Percentiles rank a stretch among this genome's conserved stretches.
phyloP scores from a whole-genome alignment of 225 moss, liverwort and hornwort genomes.

The Sphagnum tenellum region DNA sequence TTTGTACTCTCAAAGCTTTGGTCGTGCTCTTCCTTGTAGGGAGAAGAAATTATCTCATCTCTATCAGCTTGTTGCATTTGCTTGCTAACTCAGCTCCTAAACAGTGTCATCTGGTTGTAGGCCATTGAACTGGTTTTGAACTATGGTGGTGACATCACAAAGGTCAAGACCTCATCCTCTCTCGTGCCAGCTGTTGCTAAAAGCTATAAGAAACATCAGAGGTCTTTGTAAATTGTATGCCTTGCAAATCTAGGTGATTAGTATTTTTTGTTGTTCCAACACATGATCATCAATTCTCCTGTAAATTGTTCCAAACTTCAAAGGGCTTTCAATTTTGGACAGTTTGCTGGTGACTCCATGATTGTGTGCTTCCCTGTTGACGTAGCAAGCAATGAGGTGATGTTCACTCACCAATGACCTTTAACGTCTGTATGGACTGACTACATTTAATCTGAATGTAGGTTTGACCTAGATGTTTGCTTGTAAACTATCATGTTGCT shows the following conservation, averaged over 20 bases:
- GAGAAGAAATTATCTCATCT: too few species aligned
- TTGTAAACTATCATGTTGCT: too few species aligned
- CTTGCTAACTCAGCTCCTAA: neutral
- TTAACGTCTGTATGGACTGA: slow-evolving; percentile 1
- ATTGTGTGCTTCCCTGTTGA: slow-evolving; percentile 37
- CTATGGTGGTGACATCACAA: slow-evolving; percentile 46
- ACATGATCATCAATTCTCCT: too few species aligned
- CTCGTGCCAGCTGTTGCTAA: too few species aligned
- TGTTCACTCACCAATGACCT: neutral
- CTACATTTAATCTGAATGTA: neutral
- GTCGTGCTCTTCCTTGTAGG: too few species aligned
- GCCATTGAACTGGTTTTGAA: slow-evolving; percentile 34
- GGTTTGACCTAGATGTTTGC: too few species aligned
- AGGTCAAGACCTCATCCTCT: slow-evolving; percentile 20
- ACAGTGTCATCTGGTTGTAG: slow-evolving; percentile 9
- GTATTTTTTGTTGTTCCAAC: too few species aligned
- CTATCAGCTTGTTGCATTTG: too few species aligned
- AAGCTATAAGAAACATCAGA: too few species aligned
- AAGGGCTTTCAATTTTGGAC: slow-evolving; percentile 5
- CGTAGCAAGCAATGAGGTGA: slow-evolving; percentile 24
- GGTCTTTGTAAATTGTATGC: too few species aligned
- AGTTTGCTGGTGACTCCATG: slow-evolving; percentile 51
- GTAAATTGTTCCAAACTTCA: slow-evolving; percentile 14
- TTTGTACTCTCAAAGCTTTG: too few species aligned
- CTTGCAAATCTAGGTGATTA: too few species aligned